Evolutionary conservation across 108 stramenopile species (phyloP).

Genomic region (Mayamaea pseudoterrestris): DNA sequence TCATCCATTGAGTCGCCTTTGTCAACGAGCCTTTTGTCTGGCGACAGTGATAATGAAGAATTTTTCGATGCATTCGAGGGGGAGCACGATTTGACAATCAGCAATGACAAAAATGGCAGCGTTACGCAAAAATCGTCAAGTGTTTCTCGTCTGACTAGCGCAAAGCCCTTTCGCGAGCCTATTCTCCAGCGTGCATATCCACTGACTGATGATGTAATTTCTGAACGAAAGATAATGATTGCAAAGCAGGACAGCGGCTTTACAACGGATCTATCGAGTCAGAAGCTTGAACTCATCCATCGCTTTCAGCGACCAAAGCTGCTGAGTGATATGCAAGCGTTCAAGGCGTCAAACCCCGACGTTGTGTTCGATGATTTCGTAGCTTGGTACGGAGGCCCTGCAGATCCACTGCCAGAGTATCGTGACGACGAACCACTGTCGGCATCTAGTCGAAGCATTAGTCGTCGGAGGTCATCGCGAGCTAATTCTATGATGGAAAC

Average conservation of each 20-base stretch:
- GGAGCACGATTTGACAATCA: too few relatives aligned
- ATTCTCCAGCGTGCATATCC: slow-evolving; percentile 69
- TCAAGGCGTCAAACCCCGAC: slow-evolving; percentile 77
- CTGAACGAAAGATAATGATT: slow-evolving; percentile 50
- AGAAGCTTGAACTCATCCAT: slow-evolving; percentile 54
- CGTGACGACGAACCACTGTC: slow-evolving; percentile 15
- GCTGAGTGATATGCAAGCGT: slow-evolving; percentile 73
- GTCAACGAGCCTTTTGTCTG: too few relatives aligned
- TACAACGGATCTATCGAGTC: slow-evolving; percentile 19
- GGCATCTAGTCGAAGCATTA: too few relatives aligned
- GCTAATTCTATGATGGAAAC: too few relatives aligned
- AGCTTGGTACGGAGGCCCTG: slow-evolving; percentile 76
- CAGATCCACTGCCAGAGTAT: slow-evolving; percentile 59
- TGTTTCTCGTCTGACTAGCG: too few relatives aligned
- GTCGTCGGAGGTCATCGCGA: too few relatives aligned
- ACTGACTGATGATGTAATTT: slow-evolving; percentile 65
- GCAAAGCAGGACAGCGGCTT: slow-evolving; percentile 12
- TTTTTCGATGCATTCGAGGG: too few relatives aligned
- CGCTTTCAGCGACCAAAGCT: slow-evolving; percentile 68
- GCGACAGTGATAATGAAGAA: too few relatives aligned
- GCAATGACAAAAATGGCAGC: too few relatives aligned
- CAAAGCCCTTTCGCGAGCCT: too few relatives aligned
- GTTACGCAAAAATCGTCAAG: too few relatives aligned
- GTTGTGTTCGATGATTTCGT: slow-evolving; percentile 67
- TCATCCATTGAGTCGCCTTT: too few relatives aligned